Percentiles rank a stretch among this genome's conserved stretches.
Evolutionary conservation across 805 yeast genomes (phyloP).

Genomic region (Metschnikowia proteae): DNA sequence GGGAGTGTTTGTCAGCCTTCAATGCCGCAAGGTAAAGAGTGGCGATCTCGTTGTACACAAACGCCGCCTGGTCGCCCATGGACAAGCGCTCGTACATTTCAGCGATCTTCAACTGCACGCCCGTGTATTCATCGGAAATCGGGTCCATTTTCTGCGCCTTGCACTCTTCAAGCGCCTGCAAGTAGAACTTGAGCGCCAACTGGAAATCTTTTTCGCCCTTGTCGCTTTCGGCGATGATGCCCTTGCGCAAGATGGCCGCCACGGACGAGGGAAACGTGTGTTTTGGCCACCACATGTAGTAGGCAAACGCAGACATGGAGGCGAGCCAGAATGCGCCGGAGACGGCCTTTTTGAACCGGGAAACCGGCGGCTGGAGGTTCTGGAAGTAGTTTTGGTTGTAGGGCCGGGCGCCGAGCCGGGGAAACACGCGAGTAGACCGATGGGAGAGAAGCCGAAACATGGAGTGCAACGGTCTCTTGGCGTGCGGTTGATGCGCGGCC

Average conservation of each 20-base stretch:
- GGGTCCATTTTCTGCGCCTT: conserved; percentile 52
- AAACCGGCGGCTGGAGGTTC: conserved; percentile 10
- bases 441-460: conserved; percentile 1
- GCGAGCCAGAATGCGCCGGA: conserved; percentile 15
- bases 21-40: conserved; percentile 54
- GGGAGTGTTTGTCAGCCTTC: conserved; percentile 32
- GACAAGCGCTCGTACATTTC: conserved; percentile 78
- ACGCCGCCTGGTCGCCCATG: conserved; percentile 59
- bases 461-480: background rate
- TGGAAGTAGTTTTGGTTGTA: conserved; percentile 17
- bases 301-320: conserved; percentile 24
- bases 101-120: conserved; percentile 80
- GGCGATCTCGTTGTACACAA: conserved; percentile 63
- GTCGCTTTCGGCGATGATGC: conserved; percentile 78
- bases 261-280: conserved; percentile 67
- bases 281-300: conserved; percentile 57
- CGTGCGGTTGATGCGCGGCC: too few relatives aligned
- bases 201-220: conserved; percentile 59
- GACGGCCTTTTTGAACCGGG: conserved; percentile 14
- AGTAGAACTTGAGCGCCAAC: conserved; percentile 66
- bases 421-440: background rate
- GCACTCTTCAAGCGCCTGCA: conserved; percentile 68
- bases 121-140: conserved; percentile 78
- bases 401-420: background rate
- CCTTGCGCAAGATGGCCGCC: conserved; percentile 68